Base-by-base conservation (phyloP, 2,329 filamentous ascomycete species). In the Nigrospora sphaerica region DNA sequence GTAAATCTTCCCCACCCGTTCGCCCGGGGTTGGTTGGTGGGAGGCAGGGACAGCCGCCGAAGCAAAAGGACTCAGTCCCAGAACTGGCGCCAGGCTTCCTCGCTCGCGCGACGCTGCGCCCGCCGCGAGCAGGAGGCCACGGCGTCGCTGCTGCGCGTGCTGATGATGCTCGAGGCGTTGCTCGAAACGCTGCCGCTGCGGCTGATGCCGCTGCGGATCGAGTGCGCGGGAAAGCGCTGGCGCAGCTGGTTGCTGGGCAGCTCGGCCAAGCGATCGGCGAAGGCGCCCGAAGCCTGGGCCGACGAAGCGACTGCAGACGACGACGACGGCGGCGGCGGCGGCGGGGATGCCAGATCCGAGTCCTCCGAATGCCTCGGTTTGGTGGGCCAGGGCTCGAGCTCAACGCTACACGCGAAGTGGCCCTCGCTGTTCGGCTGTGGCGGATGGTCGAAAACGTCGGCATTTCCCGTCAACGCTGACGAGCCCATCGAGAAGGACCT, bases 71-170 rank as follows among this genome's bases (percentile, higher is more conserved):
- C 33, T 47, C 48, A 56, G 39, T 36, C 53, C 54, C 54, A 55
- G 45, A 52, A 54, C 16, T 49, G 44, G 40, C 52, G 54, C 57
- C 54, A 53, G 45, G 47, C 57, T 31, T 46, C 4, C 41, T 52
- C 31, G 49, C 54, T 51, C 32, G 50, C 51, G 35, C 49, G 42
- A 48, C 42, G 39, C 44, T 44, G 32, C 14, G 48, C 44, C 16
- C 14, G 39, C 16, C 50, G 41, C 19, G 36, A 23, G 6, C 10
- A 44, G 23, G 23, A 16, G 38, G 43, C 32, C 33, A 46, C 45
- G 39, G 41, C 46, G 49, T 52, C 35, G 49, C 48, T 23, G 31
- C 16, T n/a, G 34, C 32, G 36, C 16, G 18, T 14, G 31, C 39
- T 16, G 42, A 13, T 46, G 32, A 17, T 11, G 41, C 40, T 38